Evolutionary conservation across 2,329 filamentous ascomycete genomes (phyloP).

Genomic region (Kalmusia sp.): DNA sequence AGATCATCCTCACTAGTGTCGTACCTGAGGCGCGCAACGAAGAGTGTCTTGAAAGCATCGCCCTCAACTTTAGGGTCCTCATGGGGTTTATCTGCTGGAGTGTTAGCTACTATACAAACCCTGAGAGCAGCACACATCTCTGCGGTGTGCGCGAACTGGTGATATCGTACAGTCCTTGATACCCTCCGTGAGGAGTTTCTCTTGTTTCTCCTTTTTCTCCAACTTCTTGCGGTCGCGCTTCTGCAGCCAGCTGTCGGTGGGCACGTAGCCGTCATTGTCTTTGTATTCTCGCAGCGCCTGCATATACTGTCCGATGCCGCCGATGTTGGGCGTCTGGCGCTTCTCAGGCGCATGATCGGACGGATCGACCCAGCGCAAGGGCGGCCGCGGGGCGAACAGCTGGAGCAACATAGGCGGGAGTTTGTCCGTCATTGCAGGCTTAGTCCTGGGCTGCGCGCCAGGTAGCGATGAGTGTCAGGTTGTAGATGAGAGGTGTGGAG

Average conservation of each 20-base stretch:
- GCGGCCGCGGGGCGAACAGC: slow-evolving; percentile 93
- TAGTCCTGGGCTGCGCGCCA: slow-evolving; percentile 44
- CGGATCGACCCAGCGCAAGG: slow-evolving; percentile 86
- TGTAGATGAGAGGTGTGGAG: slow-evolving; percentile 16
- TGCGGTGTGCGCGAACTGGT: neutral
- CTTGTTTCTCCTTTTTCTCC: slow-evolving; percentile 76
- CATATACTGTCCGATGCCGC: slow-evolving; percentile 77
- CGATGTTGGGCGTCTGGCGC: slow-evolving; percentile 75
- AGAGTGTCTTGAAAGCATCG: slow-evolving; percentile 93
- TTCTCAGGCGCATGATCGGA: slow-evolving; percentile 83
- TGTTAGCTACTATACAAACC: slow-evolving; percentile 21
- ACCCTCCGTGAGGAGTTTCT: slow-evolving; percentile 69
- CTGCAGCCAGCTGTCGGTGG: slow-evolving; percentile 94
- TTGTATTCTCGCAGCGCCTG: slow-evolving; percentile 78
- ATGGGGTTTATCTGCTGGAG: slow-evolving; percentile 72
- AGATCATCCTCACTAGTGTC: slow-evolving; percentile 88
- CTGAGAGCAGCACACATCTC: neutral
- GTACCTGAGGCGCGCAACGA: slow-evolving; percentile 89
- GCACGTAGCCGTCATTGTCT: slow-evolving; percentile 75
- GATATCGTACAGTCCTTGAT: slow-evolving; percentile 66
- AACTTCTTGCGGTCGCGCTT: slow-evolving; percentile 80
- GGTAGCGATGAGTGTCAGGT: slow-evolving; percentile 40
- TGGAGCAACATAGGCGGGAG: slow-evolving; percentile 90
- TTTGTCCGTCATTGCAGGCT: slow-evolving; percentile 84
- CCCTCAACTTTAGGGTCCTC: slow-evolving; percentile 90